Base-by-base conservation (phyloP, 2,329 filamentous ascomycete species). In the Diaporthe sp. region DNA sequence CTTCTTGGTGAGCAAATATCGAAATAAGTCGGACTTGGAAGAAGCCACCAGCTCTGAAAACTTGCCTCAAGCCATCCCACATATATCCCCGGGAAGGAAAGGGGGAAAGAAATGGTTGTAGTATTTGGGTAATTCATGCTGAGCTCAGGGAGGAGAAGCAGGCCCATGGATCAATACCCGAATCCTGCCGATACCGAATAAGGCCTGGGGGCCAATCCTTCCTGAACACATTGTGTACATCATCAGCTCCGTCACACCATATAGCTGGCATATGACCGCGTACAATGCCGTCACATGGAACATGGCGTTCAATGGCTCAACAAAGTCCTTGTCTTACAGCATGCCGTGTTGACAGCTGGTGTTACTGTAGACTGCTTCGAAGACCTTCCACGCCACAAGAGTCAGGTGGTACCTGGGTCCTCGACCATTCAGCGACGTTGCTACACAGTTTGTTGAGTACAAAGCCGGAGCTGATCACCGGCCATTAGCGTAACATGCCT, bases 241-340 rank as follows among this genome's bases (percentile, higher is more conserved):
- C 63, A 53, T n/a, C 32, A 22, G 32, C 9, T 53, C n/a, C 2
- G 13, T 51, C 32, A 17, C 12, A 44, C 32, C 6, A 39, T 25
- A 22, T 13, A 53, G 25, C n/a, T 53, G 10, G n/a, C 17, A 2
- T 47, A 12, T 10, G n/a, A 68, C 32, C 22, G 44, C n/a, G 47
- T 39, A 39, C 47, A 30, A 68, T 53, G 47, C n/a, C 47, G 47
- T 68, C 63, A 68, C 30, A 27, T 39, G 47, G n/a, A 68, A 68
- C 47, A n/a, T 68, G 63, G 63, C 63, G 63, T 30, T 68, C 47
- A 37, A 68, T 68, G 44, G 47, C 44, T 53, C 47, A 68, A 27
- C 63, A 51, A 51, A 50, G 63, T 3, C 51, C 8, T 8, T 53
- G 63, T 68, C 47, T 68, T 35, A 68, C 63, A 27, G 10, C 44